phyloP scores from a whole-genome alignment of 805 yeast genomes.

The Lachancea lanzarotensis region DNA sequence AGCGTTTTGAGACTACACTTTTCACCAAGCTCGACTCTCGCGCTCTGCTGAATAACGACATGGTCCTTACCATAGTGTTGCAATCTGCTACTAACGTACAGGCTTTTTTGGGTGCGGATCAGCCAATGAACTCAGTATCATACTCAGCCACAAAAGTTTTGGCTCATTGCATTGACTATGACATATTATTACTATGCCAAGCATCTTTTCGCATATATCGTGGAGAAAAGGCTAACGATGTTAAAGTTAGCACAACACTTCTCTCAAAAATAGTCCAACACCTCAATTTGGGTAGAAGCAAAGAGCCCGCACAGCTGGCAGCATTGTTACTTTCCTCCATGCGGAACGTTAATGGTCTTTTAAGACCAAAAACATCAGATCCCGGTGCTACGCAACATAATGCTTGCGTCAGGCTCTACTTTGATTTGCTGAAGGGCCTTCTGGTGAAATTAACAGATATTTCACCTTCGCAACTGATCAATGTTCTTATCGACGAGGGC shows the following conservation, averaged over 20 bases:
- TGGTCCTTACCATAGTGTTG: conserved; percentile 30
- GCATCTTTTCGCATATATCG: conserved; percentile 34
- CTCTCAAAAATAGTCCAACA: conserved; percentile 17
- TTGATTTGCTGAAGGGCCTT: conserved; percentile 30
- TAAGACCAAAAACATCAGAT: conserved; percentile 21
- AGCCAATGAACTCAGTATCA: conserved; percentile 29
- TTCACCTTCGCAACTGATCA: conserved; percentile 32
- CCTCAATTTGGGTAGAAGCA: conserved; percentile 5
- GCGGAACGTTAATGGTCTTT: conserved; percentile 29
- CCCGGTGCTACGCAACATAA: conserved; percentile 23
- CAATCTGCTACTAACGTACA: conserved; percentile 29
- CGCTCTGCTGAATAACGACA: conserved; percentile 36
- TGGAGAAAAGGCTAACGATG: conserved; percentile 24
- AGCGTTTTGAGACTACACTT: conserved; percentile 34
- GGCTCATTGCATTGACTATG: conserved; percentile 40
- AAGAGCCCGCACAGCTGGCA: conserved; percentile 30
- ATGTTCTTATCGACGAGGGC: conserved; percentile 36
- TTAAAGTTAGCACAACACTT: conserved; percentile 28
- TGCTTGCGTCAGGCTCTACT: conserved; percentile 22
- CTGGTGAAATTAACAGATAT: conserved; percentile 38
- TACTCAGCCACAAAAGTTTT: conserved; percentile 35
- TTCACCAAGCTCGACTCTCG: conserved; percentile 46
- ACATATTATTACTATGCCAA: conserved; percentile 39
- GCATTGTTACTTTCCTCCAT: conserved; percentile 26
- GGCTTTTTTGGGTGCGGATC: conserved; percentile 27